Percentiles rank a stretch among this genome's conserved stretches.
These are phyloP conservation scores for Dentipellis sp. DNA, from an alignment of 768 basidiomycete species.

Conservation along the genomic window DNA sequence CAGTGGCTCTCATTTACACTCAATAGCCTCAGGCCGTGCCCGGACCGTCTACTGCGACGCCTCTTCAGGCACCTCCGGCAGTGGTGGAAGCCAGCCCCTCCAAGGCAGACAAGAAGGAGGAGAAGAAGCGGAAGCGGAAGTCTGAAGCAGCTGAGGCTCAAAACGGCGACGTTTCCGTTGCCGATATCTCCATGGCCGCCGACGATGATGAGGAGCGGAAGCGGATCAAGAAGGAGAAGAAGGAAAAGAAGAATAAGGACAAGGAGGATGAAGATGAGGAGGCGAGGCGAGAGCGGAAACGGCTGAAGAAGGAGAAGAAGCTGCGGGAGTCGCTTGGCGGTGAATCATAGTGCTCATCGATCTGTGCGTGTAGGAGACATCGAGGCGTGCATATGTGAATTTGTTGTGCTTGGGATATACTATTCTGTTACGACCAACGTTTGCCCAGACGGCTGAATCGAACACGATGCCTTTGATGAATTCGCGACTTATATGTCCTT, in stretches of 20 bases:
- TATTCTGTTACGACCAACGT: no score
- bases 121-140: conserved; percentile 83
- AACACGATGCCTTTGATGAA: no score
- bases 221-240: conserved; percentile 32
- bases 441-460: no score
- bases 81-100: conserved; percentile 25
- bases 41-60: conserved; percentile 24
- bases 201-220: conserved; percentile 54
- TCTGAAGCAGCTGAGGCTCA: conserved; percentile 41
- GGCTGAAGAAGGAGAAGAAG: conserved; percentile 63
- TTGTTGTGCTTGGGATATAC: no score
- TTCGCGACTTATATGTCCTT: no score
- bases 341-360: conserved; percentile 15
- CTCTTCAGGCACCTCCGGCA: conserved; percentile 14
- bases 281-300: conserved; percentile 52
- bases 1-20: neutral
- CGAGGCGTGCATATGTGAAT: no score
- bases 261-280: conserved; percentile 45
- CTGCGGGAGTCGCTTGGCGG: conserved; percentile 33
- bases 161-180: conserved; percentile 34
- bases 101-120: conserved; percentile 52
- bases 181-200: conserved; percentile 27
- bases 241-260: conserved; percentile 24
- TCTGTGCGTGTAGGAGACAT: no score
- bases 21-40: conserved; percentile 27